Percentiles rank a stretch among this genome's conserved stretches.
Conservation (phyloP, 805 yeast genomes). For the Alloascoidea africana region DNA sequence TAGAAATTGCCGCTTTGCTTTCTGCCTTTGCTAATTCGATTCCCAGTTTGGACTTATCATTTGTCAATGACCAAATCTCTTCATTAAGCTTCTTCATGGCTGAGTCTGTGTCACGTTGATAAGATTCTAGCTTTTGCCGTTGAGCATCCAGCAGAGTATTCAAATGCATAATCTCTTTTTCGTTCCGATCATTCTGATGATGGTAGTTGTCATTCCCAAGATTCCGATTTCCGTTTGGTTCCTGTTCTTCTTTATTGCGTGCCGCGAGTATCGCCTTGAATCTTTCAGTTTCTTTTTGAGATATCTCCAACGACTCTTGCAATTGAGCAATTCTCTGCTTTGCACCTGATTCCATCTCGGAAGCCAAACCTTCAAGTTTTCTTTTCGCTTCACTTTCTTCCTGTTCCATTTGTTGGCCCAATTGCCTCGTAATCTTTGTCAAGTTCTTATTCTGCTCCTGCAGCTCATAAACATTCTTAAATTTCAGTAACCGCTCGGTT, state of each 20-base stretch:
- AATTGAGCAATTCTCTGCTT: conserved; percentile 16
- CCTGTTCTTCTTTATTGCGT: too few relatives aligned
- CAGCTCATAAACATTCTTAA: conserved; percentile 50
- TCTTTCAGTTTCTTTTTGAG: neutral
- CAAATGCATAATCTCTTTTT: conserved; percentile 13
- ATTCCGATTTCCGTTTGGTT: too few relatives aligned
- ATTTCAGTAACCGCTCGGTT: conserved; percentile 57
- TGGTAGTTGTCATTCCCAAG: conserved; percentile 4
- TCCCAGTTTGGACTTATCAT: conserved; percentile 30
- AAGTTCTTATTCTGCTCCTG: conserved; percentile 65
- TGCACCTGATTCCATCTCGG: conserved; percentile 19
- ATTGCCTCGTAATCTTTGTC: conserved; percentile 47
- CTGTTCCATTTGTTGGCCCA: conserved; percentile 57
- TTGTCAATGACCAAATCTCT: conserved; percentile 23
- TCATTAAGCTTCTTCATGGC: conserved; percentile 34
- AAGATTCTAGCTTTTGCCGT: conserved; percentile 18
- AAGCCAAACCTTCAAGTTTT: conserved; percentile 12
- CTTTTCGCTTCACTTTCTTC: conserved; percentile 26
- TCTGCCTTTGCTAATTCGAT: conserved; percentile 36
- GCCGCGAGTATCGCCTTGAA: too few relatives aligned
- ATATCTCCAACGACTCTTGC: conserved; percentile 12
- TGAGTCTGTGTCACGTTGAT: conserved; percentile 23
- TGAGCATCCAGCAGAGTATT: conserved; percentile 14
- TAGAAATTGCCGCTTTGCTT: conserved; percentile 18
- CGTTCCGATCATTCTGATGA: conserved; percentile 8